A percentile compares a stretch with the other conserved stretches of the same genome.
Conservation (phyloP, 1,284 basidiomycete species). For the Schizophyllum amplum region DNA sequence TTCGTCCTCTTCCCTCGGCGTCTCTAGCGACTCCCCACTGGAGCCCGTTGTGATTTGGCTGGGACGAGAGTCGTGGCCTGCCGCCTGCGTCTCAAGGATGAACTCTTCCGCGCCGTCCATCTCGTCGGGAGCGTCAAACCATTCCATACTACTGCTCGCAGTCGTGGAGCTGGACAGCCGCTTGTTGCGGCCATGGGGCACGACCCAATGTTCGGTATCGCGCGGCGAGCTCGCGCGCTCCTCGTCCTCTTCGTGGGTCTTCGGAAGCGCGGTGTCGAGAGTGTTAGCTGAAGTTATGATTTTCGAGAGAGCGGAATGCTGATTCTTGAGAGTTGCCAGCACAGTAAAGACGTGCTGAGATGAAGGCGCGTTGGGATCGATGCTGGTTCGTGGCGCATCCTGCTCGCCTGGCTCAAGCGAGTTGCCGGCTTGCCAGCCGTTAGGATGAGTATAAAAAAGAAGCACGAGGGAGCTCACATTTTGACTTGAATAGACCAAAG, state of each 20-base stretch:
- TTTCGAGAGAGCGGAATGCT: slow-evolving; percentile 45
- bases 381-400: not conserved
- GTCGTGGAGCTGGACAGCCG: slow-evolving; percentile 35
- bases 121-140: slow-evolving; percentile 63
- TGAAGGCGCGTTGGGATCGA: slow-evolving; percentile 12
- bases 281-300: slow-evolving; percentile 31
- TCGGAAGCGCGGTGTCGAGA: slow-evolving; percentile 22
- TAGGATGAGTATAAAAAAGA: not conserved
- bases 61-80: slow-evolving; percentile 33
- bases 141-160: slow-evolving; percentile 55
- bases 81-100: slow-evolving; percentile 40
- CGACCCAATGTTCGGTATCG: not conserved
- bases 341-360: slow-evolving; percentile 35
- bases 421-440: slow-evolving; percentile 8
- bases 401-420: not conserved
- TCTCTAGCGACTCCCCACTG: slow-evolving; percentile 25
- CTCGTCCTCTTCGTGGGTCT: slow-evolving; percentile 43
- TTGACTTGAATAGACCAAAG: slow-evolving; percentile 48
- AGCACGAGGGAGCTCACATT: slow-evolving; percentile 32
- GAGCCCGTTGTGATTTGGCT: slow-evolving; percentile 29
- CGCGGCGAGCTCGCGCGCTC: slow-evolving; percentile 15
- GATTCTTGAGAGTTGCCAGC: slow-evolving; percentile 48
- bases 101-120: slow-evolving; percentile 61
- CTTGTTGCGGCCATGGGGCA: slow-evolving; percentile 8
- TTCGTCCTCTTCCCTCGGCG: not conserved